Base-by-base conservation (phyloP, 768 basidiomycete species). In the Mycena polygramma region DNA sequence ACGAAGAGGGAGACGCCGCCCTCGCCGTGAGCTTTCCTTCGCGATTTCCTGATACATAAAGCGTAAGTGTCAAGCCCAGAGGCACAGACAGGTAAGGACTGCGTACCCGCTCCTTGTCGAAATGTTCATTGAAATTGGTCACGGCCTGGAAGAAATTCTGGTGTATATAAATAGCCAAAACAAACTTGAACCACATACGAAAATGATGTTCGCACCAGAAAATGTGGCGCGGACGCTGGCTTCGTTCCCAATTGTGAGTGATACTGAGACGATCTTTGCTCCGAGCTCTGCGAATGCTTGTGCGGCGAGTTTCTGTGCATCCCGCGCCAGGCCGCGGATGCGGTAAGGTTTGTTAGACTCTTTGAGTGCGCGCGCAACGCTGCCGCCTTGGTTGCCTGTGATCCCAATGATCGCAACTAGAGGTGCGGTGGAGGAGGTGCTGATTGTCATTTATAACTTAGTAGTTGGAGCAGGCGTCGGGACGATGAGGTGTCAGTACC, bases 381-480 rank as follows among this genome's bases (percentile, higher is more conserved):
- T 66, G 4, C 69, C 69, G 39, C 69, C 69, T 39, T 70, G 69
- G 1, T 53, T 60, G 14, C 69, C 69, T 20, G 69, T 70, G 41
- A 62, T 62, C 11, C 69, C 69, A 3, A 61, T 63, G 19, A 70
- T 36, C 14, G 55, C 63, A 20, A 60, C 63, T 7, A 70, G 63
- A 0, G 69, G 69, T 1, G 69, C 69, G 22, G 51, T 15, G 15
- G 63, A 35, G 14, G 43, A 11, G 15, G 52, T 43, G 14, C n/a
- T 30, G 26, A 70, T 37, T 48, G 63, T 55, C 69, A 70, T 70
- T 15, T 41, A 30, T 6, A 30, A 30, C 30, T 30, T 30, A 3
- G 30, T 30, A 30, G 30, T 30, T 30, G 30, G 30, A 30, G 30
- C 30, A 30, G 30, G 6, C 3, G 30, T 30, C 30, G 6, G 30